A percentile compares a stretch with the other conserved stretches of the same genome.
Evolutionary conservation across 1,284 basidiomycete genomes (phyloP).

Genomic region (Puccinia novopanici): DNA sequence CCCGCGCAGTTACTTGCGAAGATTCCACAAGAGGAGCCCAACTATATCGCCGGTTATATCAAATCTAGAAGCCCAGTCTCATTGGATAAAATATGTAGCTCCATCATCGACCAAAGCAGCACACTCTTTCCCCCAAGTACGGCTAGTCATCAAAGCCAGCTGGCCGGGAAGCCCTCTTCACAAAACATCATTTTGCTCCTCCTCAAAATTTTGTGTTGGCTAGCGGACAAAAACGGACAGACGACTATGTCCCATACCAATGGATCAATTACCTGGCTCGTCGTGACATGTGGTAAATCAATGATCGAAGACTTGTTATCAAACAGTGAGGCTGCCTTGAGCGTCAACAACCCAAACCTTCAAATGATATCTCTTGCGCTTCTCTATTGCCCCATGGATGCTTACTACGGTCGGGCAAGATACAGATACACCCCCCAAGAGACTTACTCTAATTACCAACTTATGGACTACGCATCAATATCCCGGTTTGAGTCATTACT

Average conservation of each 20-base stretch:
- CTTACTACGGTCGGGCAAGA: slow-evolving; percentile 11
- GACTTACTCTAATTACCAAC: slow-evolving; percentile 31
- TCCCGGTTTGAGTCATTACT: slow-evolving; percentile 31
- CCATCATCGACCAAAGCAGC: slow-evolving; percentile 28
- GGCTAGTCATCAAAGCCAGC: background rate
- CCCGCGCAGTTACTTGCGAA: background rate
- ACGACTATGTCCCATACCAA: slow-evolving; percentile 18
- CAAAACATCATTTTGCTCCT: slow-evolving; percentile 28
- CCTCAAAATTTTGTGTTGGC: slow-evolving; percentile 36
- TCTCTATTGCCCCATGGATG: slow-evolving; percentile 39
- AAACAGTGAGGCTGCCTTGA: slow-evolving; percentile 32
- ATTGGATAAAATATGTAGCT: slow-evolving; percentile 44
- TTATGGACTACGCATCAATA: slow-evolving; percentile 35
- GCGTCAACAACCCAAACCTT: slow-evolving; percentile 6
- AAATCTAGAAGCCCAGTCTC: slow-evolving; percentile 30
- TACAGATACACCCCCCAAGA: background rate
- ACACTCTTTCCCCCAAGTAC: slow-evolving; percentile 19
- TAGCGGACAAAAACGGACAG: slow-evolving; percentile 25
- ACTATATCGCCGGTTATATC: slow-evolving; percentile 22
- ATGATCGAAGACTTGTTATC: slow-evolving; percentile 39
- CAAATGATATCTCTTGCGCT: slow-evolving; percentile 38
- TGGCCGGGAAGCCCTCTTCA: background rate
- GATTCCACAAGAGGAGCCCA: background rate
- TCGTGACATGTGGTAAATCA: slow-evolving; percentile 34
- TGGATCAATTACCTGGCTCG: slow-evolving; percentile 16